Conservation (phyloP, 129 eudicot genomes). For the Arctium minus region DNA sequence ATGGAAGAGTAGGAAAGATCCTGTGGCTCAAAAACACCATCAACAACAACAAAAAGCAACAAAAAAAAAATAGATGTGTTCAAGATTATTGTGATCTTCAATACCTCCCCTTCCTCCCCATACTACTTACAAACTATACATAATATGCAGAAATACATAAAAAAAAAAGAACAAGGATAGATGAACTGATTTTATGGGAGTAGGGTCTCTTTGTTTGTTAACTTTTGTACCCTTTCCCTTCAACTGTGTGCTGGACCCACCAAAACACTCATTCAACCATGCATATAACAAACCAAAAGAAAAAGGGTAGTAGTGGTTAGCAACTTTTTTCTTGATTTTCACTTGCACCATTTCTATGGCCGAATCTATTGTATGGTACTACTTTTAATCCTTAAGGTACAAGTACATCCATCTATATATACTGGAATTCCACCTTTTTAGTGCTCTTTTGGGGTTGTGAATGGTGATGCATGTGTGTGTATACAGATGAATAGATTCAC, state of each 20-base stretch:
- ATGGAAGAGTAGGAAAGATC: constrained; percentile 41
- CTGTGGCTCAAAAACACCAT: constrained; percentile 29
- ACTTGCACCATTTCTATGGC: constrained; percentile 9
- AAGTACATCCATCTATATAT: constrained; percentile 13
- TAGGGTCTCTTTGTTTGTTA: constrained; percentile 58
- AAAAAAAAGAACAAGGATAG: constrained; percentile 49
- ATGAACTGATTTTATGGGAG: constrained; percentile 74
- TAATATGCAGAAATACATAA: constrained; percentile 59
- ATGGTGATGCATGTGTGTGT: background rate
- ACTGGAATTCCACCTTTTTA: constrained; percentile 4
- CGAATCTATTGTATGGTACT: constrained; percentile 10
- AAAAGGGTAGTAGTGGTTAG: constrained; percentile 44
- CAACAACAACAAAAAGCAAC: constrained; percentile 13
- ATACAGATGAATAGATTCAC: constrained; percentile 12
- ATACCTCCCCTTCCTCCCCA: constrained; percentile 38
- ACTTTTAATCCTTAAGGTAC: constrained; percentile 8
- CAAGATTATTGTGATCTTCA: constrained; percentile 59
- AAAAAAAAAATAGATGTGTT: constrained; percentile 29
- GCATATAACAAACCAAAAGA: constrained; percentile 47
- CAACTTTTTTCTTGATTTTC: constrained; percentile 32
- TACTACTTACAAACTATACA: constrained; percentile 69
- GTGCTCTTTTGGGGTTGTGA: background rate
- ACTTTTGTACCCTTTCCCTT: constrained; percentile 65
- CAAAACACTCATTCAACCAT: constrained; percentile 42
- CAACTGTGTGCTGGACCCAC: constrained; percentile 73